Evolutionary conservation across 495 filamentous ascomycete genomes (phyloP), one percentile per base, ranked within the genome.

Genomic region (Ascodesmis nigricans): DNA sequence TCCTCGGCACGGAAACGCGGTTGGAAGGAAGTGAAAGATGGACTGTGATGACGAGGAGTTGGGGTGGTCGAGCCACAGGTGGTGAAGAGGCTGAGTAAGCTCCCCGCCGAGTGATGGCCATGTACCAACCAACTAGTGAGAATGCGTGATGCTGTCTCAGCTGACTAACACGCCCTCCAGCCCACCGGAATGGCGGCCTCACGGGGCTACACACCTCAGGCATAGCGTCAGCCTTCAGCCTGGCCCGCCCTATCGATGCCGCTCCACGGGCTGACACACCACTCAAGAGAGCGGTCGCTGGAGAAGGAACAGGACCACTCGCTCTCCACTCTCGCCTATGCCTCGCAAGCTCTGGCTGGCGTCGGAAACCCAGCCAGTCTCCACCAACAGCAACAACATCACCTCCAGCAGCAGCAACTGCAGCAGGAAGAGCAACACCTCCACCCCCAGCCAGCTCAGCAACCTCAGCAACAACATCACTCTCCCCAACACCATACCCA

Each of bases 201-300:
- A n/a, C n/a, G n/a, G n/a, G n/a, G 23, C 23, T 25, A 11, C 6
- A 25, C 11, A 6, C 11, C 23, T 6, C 23, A 11, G 11, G 23
- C 23, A 25, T 25, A 6, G 23, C 23, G 11, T 25, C 23, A 11
- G 6, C 23, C 11, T 11, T 6, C 6, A 11, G 11, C 11, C 23
- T 11, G 6, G 6, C 35, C 39, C 29, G 18, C 25, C 15, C 29
- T 21, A 33, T 23, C 22, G 17, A 49, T 50, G 47, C 47, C 47
- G 38, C 41, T 50, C 33, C 45, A 38, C 33, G 45, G 46, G 26
- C 24, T 48, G 33, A 45, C 38, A 31, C 40, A 43, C 41, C 39
- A 41, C 15, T 15, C 29, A 13, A 41, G 41, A 31, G 17, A 33
- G 15, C 41, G 40, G 24, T 45, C 47, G 4, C 44, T 39, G 23